A percentile compares a stretch with the other conserved stretches of the same genome.
These are phyloP conservation scores for Murraya paniculata DNA, from an alignment of 345 rosid species.

Conservation along the genomic window DNA sequence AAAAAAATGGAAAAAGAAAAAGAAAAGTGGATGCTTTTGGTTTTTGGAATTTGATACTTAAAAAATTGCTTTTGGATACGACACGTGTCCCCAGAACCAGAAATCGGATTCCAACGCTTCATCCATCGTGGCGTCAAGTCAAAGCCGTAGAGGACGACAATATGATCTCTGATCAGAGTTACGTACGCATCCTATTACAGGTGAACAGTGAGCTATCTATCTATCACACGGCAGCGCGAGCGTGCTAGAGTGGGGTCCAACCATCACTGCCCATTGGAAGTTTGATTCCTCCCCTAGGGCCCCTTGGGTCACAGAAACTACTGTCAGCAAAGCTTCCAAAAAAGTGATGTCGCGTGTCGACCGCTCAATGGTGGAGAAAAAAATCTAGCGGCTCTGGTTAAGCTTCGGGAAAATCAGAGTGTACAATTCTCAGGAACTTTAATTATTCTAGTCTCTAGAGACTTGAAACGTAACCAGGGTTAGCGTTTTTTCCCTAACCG, in stretches of 20 bases:
- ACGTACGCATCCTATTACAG: conserved; percentile 2
- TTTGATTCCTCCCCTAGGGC: neutral
- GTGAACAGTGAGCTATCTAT: neutral
- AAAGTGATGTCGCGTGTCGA: neutral
- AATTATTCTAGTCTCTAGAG: no score
- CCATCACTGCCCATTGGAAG: neutral
- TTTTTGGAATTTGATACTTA: neutral
- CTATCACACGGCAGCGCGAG: conserved; percentile 5
- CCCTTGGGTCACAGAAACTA: neutral
- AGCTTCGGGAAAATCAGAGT: neutral
- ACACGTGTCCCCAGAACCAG: neutral
- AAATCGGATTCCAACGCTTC: neutral
- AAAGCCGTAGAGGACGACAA: neutral
- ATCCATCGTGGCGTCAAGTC: neutral
- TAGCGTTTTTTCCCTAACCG: neutral
- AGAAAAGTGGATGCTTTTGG: neutral
- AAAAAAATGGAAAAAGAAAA: no score
- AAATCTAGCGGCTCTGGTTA: neutral
- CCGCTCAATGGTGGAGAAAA: neutral
- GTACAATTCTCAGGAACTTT: no score
- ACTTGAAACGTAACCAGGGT: neutral
- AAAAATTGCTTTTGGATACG: neutral
- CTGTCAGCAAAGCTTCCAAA: neutral
- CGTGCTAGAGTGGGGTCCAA: conserved; percentile 16
- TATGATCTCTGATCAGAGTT: neutral